Percentiles rank a stretch among this genome's conserved stretches.
phyloP scores from a whole-genome alignment of 192 early-diverging fungal genomes.

The Linnemannia schmuckeri region DNA sequence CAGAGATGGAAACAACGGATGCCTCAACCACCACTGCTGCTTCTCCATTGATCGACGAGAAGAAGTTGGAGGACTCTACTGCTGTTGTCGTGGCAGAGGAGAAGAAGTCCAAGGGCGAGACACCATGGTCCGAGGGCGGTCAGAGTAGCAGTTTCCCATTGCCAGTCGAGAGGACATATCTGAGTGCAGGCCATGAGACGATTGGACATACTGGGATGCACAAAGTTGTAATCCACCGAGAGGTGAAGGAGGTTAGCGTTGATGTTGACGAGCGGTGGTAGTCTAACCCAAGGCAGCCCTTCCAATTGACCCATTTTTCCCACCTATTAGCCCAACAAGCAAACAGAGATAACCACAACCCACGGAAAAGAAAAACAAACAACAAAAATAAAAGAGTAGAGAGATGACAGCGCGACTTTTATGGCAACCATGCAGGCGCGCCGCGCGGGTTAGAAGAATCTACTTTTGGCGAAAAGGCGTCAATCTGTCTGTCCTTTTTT shows the following conservation, averaged over 20 bases:
- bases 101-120: background rate
- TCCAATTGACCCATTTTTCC: background rate
- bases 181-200: conserved; percentile 22
- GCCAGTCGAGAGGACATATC: conserved; percentile 5
- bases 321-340: background rate
- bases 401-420: background rate
- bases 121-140: background rate
- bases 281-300: background rate
- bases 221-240: conserved; percentile 46
- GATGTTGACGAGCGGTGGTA: conserved; percentile 35
- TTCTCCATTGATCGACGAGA: background rate
- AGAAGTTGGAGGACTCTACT: background rate
- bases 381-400: background rate
- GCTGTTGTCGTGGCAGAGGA: background rate
- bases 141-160: background rate
- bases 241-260: conserved; percentile 42
- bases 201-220: conserved; percentile 49
- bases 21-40: background rate
- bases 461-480: background rate
- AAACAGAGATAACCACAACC: background rate
- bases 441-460: background rate
- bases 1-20: background rate
- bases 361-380: background rate
- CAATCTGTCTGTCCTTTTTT: background rate
- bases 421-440: background rate